Percentiles rank a stretch among this genome's conserved stretches.
phyloP scores from a whole-genome alignment of 2,329 filamentous ascomycete species.

The Aureobasidium sp. region DNA sequence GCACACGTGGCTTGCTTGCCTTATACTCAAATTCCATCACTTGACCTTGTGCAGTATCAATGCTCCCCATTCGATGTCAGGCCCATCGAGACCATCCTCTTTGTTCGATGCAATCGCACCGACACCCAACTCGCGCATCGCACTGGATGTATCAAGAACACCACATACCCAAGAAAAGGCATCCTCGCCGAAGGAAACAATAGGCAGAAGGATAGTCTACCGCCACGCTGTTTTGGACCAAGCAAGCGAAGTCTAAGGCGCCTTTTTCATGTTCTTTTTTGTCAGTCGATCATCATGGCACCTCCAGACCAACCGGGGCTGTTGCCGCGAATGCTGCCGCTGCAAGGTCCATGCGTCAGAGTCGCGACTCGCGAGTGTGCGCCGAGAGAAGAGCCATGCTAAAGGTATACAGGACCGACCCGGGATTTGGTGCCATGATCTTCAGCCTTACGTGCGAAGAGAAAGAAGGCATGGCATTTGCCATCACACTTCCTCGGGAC shows the following conservation, averaged over 20 bases:
- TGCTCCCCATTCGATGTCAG: too few species aligned
- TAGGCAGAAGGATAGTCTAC: background rate
- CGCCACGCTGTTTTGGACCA: background rate
- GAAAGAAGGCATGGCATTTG: too few species aligned
- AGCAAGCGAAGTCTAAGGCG: background rate
- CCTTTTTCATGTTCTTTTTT: too few species aligned
- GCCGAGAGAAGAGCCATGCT: background rate
- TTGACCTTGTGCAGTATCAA: background rate
- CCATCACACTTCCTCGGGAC: background rate
- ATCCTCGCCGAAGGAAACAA: background rate
- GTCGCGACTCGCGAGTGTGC: background rate
- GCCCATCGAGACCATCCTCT: too few species aligned
- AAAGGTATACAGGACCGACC: background rate
- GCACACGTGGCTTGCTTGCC: background rate
- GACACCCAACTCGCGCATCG: too few species aligned
- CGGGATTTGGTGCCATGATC: background rate
- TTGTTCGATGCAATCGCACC: too few species aligned
- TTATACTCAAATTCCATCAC: background rate
- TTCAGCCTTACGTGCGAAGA: background rate
- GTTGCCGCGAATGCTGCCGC: too few species aligned
- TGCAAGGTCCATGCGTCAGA: background rate
- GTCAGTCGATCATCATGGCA: background rate
- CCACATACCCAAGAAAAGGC: background rate
- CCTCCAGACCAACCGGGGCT: too few species aligned
- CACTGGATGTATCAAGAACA: too few species aligned